Evolutionary conservation across 352 stramenopile species (phyloP), one percentile per base, ranked within the genome.

Genomic region (Globisporangium cylindrosporum): DNA sequence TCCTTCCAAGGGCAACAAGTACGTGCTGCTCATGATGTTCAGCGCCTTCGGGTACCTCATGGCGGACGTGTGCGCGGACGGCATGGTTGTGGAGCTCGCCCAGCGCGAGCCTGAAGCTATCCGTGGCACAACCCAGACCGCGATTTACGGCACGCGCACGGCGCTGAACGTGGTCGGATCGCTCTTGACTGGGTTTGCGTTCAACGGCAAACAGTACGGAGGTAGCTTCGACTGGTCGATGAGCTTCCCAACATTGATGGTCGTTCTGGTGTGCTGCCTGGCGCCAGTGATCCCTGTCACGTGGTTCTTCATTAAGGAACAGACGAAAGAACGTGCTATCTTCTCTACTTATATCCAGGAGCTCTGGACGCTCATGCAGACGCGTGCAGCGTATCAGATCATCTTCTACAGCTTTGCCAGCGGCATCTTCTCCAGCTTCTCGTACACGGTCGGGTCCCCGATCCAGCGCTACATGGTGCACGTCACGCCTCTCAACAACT

Each of bases 391-490:
- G 49, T 29, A 32, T 22, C 49, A 56, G 10, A 10, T n/a, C 51
- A 57, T 25, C 51, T 57, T 56, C 8, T 56, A 18, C 41, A 48
- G 8, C 41, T n/a, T 48, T 15, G 18, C 7, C n/a, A 56, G 49
- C 49, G 49, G 20, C 49, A 27, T 56, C 3, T 29, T 56, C 49
- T 56, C n/a, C 49, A 56, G 49, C 49, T 27, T 56, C 49, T 56
- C 49, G 22, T 27, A 56, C 49, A 27, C 49, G 0, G 22, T 18
- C 0, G n/a, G 20, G 48, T 55, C 48, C 4, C 22, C 3, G 0
- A 56, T 56, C 8, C n/a, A 56, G 20, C n/a, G 49, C 49, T 56
- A 56, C 49, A 56, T 24, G 49, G n/a, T 56, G 4, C 41, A 48
- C 15, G 15, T n/a, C 41, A 48, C 41, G 41, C 41, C 41, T n/a